These are phyloP conservation scores for Cryoendolithus antarcticus DNA, from an alignment of 2,329 filamentous ascomycete genomes.

Conservation along the genomic window DNA sequence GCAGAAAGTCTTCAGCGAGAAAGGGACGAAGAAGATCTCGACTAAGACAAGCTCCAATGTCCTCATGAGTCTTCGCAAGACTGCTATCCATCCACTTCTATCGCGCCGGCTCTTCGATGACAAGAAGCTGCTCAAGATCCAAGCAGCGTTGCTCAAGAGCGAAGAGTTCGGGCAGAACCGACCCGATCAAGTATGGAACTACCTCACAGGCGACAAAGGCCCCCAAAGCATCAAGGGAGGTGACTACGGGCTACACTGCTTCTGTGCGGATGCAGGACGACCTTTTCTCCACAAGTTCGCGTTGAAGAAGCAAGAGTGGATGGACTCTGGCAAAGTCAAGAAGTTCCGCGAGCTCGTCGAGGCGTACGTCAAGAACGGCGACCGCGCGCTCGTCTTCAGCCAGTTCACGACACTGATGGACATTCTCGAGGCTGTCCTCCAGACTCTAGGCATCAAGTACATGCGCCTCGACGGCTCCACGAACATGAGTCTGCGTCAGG, in stretches of 20 bases:
- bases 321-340: conserved; percentile 67
- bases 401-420: conserved; percentile 89
- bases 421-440: conserved; percentile 72
- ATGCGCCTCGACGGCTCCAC: conserved; percentile 81
- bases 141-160: conserved; percentile 16
- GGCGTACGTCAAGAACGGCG: conserved; percentile 64
- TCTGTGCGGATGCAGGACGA: conserved; percentile 38
- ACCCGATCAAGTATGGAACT: conserved; percentile 35
- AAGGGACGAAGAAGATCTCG: conserved; percentile 45
- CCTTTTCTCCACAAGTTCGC: conserved; percentile 43
- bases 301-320: conserved; percentile 51
- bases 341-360: conserved; percentile 64
- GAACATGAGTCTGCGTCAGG: conserved; percentile 72
- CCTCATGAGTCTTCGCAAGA: conserved; percentile 84
- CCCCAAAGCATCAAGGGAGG: conserved; percentile 65
- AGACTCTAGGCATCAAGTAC: conserved; percentile 59
- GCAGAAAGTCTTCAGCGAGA: conserved; percentile 47
- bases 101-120: conserved; percentile 74
- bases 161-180: conserved; percentile 22
- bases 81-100: conserved; percentile 80
- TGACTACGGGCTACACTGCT: conserved; percentile 51
- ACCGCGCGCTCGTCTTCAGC: conserved; percentile 81
- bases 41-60: conserved; percentile 17
- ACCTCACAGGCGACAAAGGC: conserved; percentile 55
- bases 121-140: conserved; percentile 60